Evolutionary conservation across 2,329 filamentous ascomycete genomes (phyloP).

Genomic region (Curvularia lunata): DNA sequence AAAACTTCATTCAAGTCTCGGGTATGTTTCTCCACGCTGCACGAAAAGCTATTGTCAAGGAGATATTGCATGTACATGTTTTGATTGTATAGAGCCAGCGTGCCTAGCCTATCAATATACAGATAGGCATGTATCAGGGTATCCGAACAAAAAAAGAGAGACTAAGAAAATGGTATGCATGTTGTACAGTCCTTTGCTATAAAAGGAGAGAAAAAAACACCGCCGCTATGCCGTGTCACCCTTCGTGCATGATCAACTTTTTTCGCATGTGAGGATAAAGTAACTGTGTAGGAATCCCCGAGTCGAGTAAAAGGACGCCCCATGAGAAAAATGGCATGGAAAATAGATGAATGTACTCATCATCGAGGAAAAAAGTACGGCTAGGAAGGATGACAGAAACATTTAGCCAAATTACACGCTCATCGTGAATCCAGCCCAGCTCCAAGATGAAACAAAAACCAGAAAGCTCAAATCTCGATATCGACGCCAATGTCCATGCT

Average conservation of each 20-base stretch:
- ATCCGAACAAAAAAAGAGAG: neutral
- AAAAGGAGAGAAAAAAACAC: neutral
- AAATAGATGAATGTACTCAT: neutral
- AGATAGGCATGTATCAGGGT: neutral
- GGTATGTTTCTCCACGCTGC: too few relatives aligned
- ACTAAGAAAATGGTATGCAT: neutral
- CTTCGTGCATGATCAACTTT: neutral
- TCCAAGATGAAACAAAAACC: neutral
- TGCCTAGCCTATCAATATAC: too few relatives aligned
- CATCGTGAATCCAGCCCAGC: neutral
- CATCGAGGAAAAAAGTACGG: neutral
- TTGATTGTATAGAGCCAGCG: too few relatives aligned
- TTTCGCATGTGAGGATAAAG: neutral
- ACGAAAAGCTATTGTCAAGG: too few relatives aligned
- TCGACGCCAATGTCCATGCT: slow-evolving; percentile 90
- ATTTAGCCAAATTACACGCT: neutral
- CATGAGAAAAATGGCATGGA: neutral
- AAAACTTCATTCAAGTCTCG: too few relatives aligned
- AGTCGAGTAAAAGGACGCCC: neutral
- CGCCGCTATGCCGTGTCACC: neutral
- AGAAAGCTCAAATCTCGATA: slow-evolving; percentile 71
- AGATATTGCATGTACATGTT: too few relatives aligned
- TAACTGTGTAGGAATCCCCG: neutral
- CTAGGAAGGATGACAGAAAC: neutral
- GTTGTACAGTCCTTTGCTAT: neutral